Conservation (phyloP, 1,284 basidiomycete genomes). For the Porogramme epimiltina region DNA sequence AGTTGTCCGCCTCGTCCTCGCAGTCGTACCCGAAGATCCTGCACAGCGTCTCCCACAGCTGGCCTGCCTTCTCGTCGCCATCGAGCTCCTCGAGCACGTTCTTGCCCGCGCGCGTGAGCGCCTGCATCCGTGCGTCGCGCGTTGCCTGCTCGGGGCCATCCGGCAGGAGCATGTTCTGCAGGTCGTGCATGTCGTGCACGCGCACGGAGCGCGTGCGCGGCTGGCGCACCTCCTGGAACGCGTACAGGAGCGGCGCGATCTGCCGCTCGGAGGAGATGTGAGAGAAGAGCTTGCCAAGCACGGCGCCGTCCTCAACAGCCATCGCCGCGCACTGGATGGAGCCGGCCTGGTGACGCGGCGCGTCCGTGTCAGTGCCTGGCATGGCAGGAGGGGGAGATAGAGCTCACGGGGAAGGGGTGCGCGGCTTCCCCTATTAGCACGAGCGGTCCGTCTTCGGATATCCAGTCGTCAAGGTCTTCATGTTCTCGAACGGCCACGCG, state of each 20-base stretch:
- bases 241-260: conserved; percentile 50
- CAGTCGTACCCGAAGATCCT: conserved; percentile 37
- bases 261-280: conserved; percentile 52
- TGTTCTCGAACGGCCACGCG: conserved; percentile 15
- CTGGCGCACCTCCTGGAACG: conserved; percentile 51
- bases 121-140: conserved; percentile 7
- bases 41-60: conserved; percentile 30
- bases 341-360: conserved; percentile 28
- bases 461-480: conserved; percentile 30
- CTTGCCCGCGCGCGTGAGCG: conserved; percentile 7
- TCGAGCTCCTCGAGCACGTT: conserved; percentile 25
- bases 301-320: conserved; percentile 54
- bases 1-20: conserved; percentile 39
- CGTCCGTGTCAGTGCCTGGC: too few relatives aligned
- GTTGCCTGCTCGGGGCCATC: conserved; percentile 15
- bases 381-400: conserved; percentile 21
- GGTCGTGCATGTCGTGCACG: conserved; percentile 22
- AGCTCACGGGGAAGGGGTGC: conserved; percentile 51
- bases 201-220: conserved; percentile 19
- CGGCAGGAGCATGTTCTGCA: conserved; percentile 19
- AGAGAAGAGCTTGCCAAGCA: conserved; percentile 59
- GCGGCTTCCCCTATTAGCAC: conserved; percentile 40
- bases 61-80: conserved; percentile 5
- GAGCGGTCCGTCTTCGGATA: conserved; percentile 24
- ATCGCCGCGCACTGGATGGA: conserved; percentile 42